Base-by-base conservation (phyloP, 2,329 filamentous ascomycete species). In the Aspergillus quadricinctus region DNA sequence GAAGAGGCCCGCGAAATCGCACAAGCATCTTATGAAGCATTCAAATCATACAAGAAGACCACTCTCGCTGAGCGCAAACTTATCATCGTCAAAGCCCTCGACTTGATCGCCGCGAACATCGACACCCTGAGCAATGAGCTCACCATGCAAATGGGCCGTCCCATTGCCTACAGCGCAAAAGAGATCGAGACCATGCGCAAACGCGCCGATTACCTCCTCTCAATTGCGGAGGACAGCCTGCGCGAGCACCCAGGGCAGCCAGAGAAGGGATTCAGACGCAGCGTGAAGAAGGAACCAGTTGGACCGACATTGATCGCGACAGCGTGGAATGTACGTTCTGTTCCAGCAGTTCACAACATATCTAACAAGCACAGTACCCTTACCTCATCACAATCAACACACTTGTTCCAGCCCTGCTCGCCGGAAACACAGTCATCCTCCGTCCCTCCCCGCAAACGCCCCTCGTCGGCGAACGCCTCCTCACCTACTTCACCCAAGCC, bases 401-500 rank as follows among this genome's bases (percentile, higher is more conserved):
- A 2, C 81, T 97, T 52, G 83, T 96, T 56, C 92, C 92, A 14
- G 92, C 92, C n/a, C 80, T 97, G 27, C 81, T 96, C 28, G 85
- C 89, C 23, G 92, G 92, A 41, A 95, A 96, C 77, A 87, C 87
- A 3, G 89, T 96, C 57, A 92, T 97, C 58, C 78, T 96, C 57
- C 96, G 96, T 77, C 91, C 92, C 9, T 95, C 91, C 2, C 92
- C 92, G 3, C 92, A 96, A 75, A 96, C 92, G 0, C 92, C 92
- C 1, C 92, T 92, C 0, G 86, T 94, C 62, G 91, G 85, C 43
- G 90, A 96, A 78, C 88, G 89, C 57, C 82, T 95, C 23, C 77
- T 88, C 55, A 82, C 88, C 61, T 83, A 88, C 53, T 95, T 97
- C 70, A 74, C 78, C 45, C 84, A 91, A 67, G 90, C 91, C 21